Evolutionary conservation across 2,329 filamentous ascomycete species (phyloP).

Genomic region (Gaeumannomyces sp.): DNA sequence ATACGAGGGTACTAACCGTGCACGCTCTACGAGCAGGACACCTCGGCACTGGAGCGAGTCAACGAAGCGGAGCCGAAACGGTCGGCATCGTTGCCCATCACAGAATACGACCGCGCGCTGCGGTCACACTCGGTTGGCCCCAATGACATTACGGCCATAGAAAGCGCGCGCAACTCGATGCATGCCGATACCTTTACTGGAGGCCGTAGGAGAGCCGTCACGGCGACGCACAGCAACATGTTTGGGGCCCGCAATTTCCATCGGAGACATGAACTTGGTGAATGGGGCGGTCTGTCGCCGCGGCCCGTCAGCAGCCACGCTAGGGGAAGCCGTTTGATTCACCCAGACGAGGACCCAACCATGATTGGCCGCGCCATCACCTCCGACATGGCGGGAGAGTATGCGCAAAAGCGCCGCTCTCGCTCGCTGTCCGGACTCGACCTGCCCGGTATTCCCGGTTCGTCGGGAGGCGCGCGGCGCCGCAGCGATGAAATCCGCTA

Average conservation of each 20-base stretch:
- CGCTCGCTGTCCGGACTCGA: conserved; percentile 52
- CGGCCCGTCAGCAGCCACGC: conserved; percentile 56
- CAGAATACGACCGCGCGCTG: conserved; percentile 53
- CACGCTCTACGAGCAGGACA: conserved; percentile 27
- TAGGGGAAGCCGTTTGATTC: conserved; percentile 34
- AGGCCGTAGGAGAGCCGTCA: conserved; percentile 32
- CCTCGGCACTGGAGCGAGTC: conserved; percentile 28
- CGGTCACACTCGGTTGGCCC: conserved; percentile 56
- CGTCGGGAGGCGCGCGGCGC: conserved; percentile 32
- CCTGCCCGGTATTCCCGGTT: conserved; percentile 24
- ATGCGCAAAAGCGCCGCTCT: conserved; percentile 46
- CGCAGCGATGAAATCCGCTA: conserved; percentile 59
- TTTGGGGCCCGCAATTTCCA: conserved; percentile 26
- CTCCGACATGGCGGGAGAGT: conserved; percentile 35
- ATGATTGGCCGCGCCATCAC: conserved; percentile 59
- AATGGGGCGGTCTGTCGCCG: conserved; percentile 50
- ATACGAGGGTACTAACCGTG: not conserved
- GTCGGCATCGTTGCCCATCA: conserved; percentile 53
- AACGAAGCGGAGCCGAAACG: conserved; percentile 41
- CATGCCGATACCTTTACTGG: conserved; percentile 35
- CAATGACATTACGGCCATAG: conserved; percentile 47
- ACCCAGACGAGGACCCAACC: conserved; percentile 36
- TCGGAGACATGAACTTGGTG: conserved; percentile 27
- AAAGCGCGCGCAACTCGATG: conserved; percentile 47
- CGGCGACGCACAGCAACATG: conserved; percentile 32